phyloP scores from a whole-genome alignment of 2,329 filamentous ascomycete genomes.

The Ceratocystis albifundus region DNA sequence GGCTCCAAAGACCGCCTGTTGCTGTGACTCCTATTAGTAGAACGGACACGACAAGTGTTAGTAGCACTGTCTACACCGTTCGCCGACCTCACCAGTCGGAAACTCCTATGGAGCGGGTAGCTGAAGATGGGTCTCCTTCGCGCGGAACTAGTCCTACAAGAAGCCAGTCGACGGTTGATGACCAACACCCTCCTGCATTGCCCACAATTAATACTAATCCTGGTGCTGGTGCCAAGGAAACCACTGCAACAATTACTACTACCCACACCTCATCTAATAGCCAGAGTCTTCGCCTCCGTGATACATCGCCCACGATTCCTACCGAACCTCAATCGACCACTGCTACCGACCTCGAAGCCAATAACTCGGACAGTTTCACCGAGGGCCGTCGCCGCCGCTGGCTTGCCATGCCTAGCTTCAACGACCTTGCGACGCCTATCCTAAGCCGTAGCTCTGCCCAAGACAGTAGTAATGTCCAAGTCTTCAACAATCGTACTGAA shows the following conservation, averaged over 20 bases:
- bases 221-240: background rate
- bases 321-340: constrained; percentile 1
- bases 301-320: background rate
- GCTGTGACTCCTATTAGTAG: constrained; percentile 48
- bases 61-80: constrained; percentile 53
- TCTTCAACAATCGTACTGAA: constrained; percentile 9
- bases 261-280: background rate
- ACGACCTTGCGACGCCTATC: constrained; percentile 26
- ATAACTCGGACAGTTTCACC: background rate
- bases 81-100: constrained; percentile 49
- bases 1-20: constrained; percentile 46
- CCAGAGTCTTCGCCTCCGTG: background rate
- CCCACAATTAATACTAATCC: background rate
- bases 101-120: constrained; percentile 26
- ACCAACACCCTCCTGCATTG: background rate
- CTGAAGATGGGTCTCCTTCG: constrained; percentile 14
- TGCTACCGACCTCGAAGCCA: constrained; percentile 21
- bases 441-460: constrained; percentile 27
- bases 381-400: background rate
- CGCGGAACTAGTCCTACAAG: constrained; percentile 13
- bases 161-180: constrained; percentile 23
- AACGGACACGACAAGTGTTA: constrained; percentile 51
- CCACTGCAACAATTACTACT: background rate
- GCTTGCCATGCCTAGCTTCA: constrained; percentile 28
- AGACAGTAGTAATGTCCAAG: constrained; percentile 5